Evolutionary conservation across 306 rosid species (phyloP).

Genomic region (Prunus salicina): DNA sequence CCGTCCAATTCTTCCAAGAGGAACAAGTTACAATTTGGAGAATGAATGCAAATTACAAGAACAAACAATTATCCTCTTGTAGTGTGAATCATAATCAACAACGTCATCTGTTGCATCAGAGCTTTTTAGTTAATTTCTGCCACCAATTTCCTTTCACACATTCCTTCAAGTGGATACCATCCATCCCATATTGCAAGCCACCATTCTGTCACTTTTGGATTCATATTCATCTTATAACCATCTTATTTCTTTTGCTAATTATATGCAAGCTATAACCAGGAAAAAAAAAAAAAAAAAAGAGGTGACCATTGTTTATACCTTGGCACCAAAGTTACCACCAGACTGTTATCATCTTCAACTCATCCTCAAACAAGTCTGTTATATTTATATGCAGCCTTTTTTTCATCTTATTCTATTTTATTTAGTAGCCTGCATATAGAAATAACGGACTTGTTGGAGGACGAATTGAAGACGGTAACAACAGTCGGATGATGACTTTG

Average conservation of each 20-base stretch:
- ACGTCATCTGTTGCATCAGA: too few species aligned
- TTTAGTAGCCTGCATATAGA: not conserved
- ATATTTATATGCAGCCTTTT: not conserved
- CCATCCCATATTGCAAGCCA: too few species aligned
- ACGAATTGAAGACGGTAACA: not conserved
- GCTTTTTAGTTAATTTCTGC: too few species aligned
- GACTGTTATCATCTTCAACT: not conserved
- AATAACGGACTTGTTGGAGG: not conserved
- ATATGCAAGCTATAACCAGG: not conserved
- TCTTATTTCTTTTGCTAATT: not conserved
- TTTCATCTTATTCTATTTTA: not conserved
- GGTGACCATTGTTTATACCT: not conserved
- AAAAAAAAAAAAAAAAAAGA: too few species aligned
- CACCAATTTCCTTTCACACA: too few species aligned
- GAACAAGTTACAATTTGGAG: too few species aligned
- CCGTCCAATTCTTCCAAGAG: too few species aligned
- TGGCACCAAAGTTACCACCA: conserved; percentile 17
- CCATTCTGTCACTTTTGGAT: too few species aligned
- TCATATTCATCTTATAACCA: not conserved
- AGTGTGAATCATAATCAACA: too few species aligned
- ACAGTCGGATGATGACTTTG: not conserved
- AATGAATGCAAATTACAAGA: too few species aligned
- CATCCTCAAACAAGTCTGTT: not conserved
- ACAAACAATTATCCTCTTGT: too few species aligned
- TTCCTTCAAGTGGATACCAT: too few species aligned